phyloP scores from a whole-genome alignment of 371 early-diverging fungal species.

The Dichotomocladium elegans region DNA sequence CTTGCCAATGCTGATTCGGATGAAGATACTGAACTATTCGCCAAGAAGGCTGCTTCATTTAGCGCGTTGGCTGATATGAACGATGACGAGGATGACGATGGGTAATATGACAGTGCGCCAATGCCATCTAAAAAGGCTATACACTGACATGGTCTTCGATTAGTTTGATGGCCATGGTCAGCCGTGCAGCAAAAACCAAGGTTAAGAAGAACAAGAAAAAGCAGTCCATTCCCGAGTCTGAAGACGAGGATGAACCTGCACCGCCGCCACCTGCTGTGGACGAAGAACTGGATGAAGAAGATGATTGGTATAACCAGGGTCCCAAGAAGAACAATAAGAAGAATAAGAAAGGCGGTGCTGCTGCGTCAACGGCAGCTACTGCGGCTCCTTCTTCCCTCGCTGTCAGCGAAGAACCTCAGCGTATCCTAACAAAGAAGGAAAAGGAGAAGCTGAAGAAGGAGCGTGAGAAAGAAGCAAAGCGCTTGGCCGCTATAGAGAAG shows the following conservation, averaged over 20 bases:
- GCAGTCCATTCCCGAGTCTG: constrained; percentile 16
- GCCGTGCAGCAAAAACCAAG: constrained; percentile 45
- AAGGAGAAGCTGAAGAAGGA: constrained; percentile 52
- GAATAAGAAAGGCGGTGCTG: constrained; percentile 25
- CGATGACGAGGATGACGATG: constrained; percentile 30
- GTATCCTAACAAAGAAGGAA: constrained; percentile 40
- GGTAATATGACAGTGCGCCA: constrained; percentile 4
- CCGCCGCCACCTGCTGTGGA: constrained; percentile 14
- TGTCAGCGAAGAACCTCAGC: constrained; percentile 19
- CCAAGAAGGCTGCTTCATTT: constrained; percentile 30
- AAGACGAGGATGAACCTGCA: constrained; percentile 23
- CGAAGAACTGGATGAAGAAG: constrained; percentile 23
- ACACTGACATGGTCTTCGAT: background rate
- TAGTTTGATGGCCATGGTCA: constrained; percentile 52
- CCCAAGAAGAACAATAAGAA: constrained; percentile 40
- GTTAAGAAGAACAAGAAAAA: constrained; percentile 49
- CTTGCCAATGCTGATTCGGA: constrained; percentile 27
- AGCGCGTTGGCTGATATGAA: constrained; percentile 26
- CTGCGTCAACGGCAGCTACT: constrained; percentile 16
- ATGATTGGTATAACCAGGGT: constrained; percentile 33
- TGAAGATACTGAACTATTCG: constrained; percentile 32
- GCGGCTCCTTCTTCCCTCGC: constrained; percentile 11
- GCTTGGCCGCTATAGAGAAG: constrained; percentile 46
- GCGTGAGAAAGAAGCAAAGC: constrained; percentile 46
- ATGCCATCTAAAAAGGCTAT: background rate